phyloP scores from a whole-genome alignment of 164 flowering plant genomes.

The Dillenia turbinata region DNA sequence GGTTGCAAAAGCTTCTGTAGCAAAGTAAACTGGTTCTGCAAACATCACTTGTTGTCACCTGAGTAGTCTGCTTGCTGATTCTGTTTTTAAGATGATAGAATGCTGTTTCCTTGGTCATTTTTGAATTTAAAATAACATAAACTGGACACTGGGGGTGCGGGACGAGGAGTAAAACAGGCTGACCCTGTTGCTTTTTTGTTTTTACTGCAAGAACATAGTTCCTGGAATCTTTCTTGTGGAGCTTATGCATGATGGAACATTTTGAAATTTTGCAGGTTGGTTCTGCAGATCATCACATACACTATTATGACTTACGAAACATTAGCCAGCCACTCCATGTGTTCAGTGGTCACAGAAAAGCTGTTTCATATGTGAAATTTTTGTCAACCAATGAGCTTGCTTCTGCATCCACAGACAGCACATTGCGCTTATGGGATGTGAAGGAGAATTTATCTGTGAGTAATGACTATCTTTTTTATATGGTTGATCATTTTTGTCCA shows the following conservation, averaged over 20 bases:
- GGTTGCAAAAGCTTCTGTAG: too few relatives aligned
- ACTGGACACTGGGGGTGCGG: too few relatives aligned
- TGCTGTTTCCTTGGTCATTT: too few relatives aligned
- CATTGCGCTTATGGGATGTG: slow-evolving; percentile 94
- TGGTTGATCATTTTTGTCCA: neutral
- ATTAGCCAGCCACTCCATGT: slow-evolving; percentile 76
- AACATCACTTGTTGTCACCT: too few relatives aligned
- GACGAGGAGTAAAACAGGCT: too few relatives aligned
- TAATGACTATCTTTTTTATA: slow-evolving; percentile 1
- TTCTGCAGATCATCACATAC: slow-evolving; percentile 94
- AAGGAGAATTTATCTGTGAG: slow-evolving; percentile 73
- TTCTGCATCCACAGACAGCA: slow-evolving; percentile 98
- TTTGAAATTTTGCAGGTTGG: slow-evolving; percentile 68
- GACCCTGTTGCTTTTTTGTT: too few relatives aligned
- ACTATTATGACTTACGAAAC: slow-evolving; percentile 91
- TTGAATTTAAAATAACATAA: too few relatives aligned
- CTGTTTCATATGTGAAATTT: slow-evolving; percentile 98
- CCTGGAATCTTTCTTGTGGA: too few relatives aligned
- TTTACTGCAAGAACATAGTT: too few relatives aligned
- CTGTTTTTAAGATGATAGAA: too few relatives aligned
- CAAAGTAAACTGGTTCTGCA: too few relatives aligned
- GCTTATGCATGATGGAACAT: neutral
- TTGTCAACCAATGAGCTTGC: slow-evolving; percentile 87
- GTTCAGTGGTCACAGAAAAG: slow-evolving; percentile 83
- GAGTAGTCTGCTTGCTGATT: too few relatives aligned